phyloP scores from a whole-genome alignment of 1,284 basidiomycete species.

The Lignosus rhinocerotis region DNA sequence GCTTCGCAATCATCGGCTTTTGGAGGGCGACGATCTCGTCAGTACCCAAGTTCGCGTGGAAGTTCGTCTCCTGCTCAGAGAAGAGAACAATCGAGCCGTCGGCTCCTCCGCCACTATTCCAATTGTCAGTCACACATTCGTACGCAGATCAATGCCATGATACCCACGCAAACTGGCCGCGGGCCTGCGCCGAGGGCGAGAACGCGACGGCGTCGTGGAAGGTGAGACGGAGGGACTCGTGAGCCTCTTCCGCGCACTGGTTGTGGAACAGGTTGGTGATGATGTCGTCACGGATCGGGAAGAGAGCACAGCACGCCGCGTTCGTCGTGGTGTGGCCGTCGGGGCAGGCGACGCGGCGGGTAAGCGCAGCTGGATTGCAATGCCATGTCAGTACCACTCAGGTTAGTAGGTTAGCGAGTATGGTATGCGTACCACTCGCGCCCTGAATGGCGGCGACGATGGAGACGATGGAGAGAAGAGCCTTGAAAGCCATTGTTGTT shows the following conservation, averaged over 20 bases:
- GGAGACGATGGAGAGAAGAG: conserved; percentile 1
- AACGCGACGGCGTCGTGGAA: conserved; percentile 31
- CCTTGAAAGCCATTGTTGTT: background rate
- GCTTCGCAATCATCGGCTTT: background rate
- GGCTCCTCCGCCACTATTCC: conserved; percentile 23
- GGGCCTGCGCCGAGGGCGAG: conserved; percentile 1
- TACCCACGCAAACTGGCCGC: conserved; percentile 9
- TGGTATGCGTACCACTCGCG: background rate
- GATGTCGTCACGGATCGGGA: conserved; percentile 27
- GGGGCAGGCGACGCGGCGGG: conserved; percentile 17
- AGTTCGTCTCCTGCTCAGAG: background rate
- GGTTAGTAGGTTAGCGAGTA: background rate
- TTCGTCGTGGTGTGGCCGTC: conserved; percentile 33
- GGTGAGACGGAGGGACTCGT: conserved; percentile 2
- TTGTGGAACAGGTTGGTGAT: conserved; percentile 2
- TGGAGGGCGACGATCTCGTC: background rate
- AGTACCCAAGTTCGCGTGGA: background rate
- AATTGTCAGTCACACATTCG: background rate
- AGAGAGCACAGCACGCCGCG: conserved; percentile 38
- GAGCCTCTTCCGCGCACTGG: background rate
- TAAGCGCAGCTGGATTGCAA: conserved; percentile 10
- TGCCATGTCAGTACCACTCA: background rate
- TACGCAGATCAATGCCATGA: background rate
- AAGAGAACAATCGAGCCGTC: conserved; percentile 19
- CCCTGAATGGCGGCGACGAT: background rate